A percentile compares a stretch with the other conserved stretches of the same genome.
phyloP scores from a whole-genome alignment of 2,329 filamentous ascomycete genomes.

The Nectriaceae sp. region DNA sequence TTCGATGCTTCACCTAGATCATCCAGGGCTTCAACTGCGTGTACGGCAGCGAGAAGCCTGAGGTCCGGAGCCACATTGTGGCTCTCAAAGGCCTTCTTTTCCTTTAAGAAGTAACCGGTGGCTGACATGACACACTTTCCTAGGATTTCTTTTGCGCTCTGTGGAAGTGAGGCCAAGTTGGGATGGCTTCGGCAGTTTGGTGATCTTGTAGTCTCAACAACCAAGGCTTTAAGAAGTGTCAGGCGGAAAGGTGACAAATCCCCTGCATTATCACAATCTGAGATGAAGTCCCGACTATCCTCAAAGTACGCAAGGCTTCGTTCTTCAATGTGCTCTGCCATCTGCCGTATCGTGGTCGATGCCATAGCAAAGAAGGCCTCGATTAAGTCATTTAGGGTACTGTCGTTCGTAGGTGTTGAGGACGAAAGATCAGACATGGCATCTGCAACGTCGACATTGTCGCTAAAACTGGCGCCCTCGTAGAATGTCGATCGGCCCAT shows the following conservation, averaged over 20 bases:
- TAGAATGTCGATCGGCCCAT: constrained; percentile 56
- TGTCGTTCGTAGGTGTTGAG: constrained; percentile 25
- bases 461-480: constrained; percentile 44
- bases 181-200: constrained; percentile 27
- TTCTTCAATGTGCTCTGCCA: constrained; percentile 45
- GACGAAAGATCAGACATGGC: constrained; percentile 30
- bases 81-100: constrained; percentile 32
- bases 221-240: constrained; percentile 39
- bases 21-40: constrained; percentile 30
- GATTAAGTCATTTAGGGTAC: constrained; percentile 34
- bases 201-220: constrained; percentile 29
- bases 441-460: constrained; percentile 37
- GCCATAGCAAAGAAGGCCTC: constrained; percentile 36
- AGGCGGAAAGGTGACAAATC: constrained; percentile 34
- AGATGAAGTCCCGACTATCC: constrained; percentile 28
- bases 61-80: constrained; percentile 25
- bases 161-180: constrained; percentile 24
- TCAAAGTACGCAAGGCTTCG: constrained; percentile 44
- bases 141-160: constrained; percentile 29
- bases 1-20: constrained; percentile 21
- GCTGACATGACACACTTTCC: constrained; percentile 27
- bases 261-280: constrained; percentile 22
- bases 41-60: constrained; percentile 34
- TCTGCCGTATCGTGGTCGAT: constrained; percentile 41
- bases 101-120: constrained; percentile 28